phyloP scores from a whole-genome alignment of 108 stramenopile genomes.

The Parmales sp. region DNA sequence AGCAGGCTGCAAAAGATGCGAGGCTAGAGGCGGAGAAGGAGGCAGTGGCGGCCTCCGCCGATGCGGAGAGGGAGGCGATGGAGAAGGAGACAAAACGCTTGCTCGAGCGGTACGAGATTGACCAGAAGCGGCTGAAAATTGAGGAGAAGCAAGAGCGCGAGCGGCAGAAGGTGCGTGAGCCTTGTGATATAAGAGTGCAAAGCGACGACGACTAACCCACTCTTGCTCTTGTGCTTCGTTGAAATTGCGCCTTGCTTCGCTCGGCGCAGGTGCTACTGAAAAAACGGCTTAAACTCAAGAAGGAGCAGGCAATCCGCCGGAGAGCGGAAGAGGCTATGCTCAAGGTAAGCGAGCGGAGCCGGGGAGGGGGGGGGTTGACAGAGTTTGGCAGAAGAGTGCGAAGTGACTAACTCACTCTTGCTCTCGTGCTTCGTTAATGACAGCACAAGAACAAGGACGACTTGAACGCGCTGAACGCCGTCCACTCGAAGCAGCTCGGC shows the following conservation, averaged over 20 bases:
- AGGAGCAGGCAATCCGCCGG: background rate
- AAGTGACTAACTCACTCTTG: too few relatives aligned
- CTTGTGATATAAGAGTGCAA: too few relatives aligned
- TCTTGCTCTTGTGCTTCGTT: too few relatives aligned
- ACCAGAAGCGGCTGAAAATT: background rate
- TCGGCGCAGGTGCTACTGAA: background rate
- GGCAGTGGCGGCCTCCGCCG: background rate
- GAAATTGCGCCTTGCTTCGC: too few relatives aligned
- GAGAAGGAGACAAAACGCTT: background rate
- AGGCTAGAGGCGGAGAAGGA: background rate
- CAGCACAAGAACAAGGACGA: background rate
- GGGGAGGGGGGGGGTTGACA: too few relatives aligned
- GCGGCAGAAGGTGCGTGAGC: background rate
- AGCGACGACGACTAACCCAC: too few relatives aligned
- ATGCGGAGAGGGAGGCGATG: background rate
- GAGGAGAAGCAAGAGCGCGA: background rate
- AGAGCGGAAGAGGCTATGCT: background rate
- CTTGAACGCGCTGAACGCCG: background rate
- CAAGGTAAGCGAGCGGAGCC: too few relatives aligned
- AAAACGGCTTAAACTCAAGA: background rate
- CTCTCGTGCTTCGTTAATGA: too few relatives aligned
- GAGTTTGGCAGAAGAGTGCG: too few relatives aligned
- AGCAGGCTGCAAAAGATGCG: slow-evolving; percentile 5
- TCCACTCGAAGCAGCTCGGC: background rate
- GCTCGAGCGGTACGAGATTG: background rate